phyloP scores from a whole-genome alignment of 768 basidiomycete genomes.

The Dendrothele bispora region DNA sequence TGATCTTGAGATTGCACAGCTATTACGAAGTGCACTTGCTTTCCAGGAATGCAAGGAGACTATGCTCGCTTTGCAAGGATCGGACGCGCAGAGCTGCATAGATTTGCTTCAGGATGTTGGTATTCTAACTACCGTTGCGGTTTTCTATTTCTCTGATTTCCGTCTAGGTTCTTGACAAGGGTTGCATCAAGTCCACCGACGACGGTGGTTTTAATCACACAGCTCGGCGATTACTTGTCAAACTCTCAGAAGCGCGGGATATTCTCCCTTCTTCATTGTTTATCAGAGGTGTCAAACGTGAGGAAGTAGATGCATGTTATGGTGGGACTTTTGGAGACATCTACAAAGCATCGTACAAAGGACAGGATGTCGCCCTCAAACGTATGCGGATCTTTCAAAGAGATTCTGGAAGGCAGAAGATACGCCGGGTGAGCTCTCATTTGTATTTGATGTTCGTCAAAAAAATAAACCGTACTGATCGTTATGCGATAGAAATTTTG shows the following conservation, averaged over 20 bases:
- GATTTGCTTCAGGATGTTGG: constrained; percentile 19
- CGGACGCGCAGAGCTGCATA: constrained; percentile 16
- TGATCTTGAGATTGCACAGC: constrained; percentile 12
- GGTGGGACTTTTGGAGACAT: constrained; percentile 21
- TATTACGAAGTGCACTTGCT: constrained; percentile 7
- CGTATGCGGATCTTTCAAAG: constrained; percentile 9
- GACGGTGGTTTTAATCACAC: constrained; percentile 11
- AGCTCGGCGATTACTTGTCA: constrained; percentile 13
- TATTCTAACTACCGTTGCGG: not conserved
- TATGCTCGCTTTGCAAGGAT: constrained; percentile 14
- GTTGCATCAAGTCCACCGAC: constrained; percentile 2
- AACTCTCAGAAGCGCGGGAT: constrained; percentile 12
- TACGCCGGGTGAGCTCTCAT: constrained; percentile 1
- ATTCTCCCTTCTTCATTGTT: constrained; percentile 14
- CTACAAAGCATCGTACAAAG: constrained; percentile 11
- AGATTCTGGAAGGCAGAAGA: not conserved
- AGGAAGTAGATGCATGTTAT: constrained; percentile 7
- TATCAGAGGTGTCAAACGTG: constrained; percentile 10
- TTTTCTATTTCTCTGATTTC: not conserved
- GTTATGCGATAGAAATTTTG: constrained; percentile 7
- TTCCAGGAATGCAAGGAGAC: constrained; percentile 11
- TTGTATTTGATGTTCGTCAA: not conserved
- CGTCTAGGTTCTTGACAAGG: constrained; percentile 17
- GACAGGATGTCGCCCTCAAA: constrained; percentile 12
- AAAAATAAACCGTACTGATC: not conserved